Evolutionary conservation across 2,329 filamentous ascomycete species (phyloP).

Genomic region (Endocalyx cinctus): DNA sequence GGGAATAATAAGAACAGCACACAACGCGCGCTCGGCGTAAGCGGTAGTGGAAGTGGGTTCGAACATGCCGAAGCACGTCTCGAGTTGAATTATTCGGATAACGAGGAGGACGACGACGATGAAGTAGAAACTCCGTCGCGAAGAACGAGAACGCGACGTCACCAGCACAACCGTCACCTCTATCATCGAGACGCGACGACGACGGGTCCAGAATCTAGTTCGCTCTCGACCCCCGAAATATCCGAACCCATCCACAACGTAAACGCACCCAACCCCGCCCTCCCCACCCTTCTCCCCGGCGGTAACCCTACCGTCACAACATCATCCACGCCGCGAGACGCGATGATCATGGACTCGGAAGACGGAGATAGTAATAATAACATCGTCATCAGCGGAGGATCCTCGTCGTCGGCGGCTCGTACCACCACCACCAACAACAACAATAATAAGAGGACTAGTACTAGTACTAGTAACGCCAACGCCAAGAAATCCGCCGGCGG

Average conservation of each 20-base stretch:
- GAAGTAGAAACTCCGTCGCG: conserved; percentile 14
- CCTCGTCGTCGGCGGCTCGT: too few species aligned
- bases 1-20: conserved; percentile 8
- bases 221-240: too few species aligned
- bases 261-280: too few species aligned
- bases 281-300: too few species aligned
- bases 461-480: conserved; percentile 9
- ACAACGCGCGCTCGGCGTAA: conserved; percentile 5
- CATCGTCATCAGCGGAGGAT: too few species aligned
- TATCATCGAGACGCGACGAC: conserved; percentile 1
- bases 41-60: conserved; percentile 14
- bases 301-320: too few species aligned
- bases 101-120: conserved; percentile 10
- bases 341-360: conserved; percentile 10
- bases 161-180: not conserved
- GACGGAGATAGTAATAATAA: conserved; percentile 12
- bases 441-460: conserved; percentile 6
- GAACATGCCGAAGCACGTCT: conserved; percentile 23
- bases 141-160: conserved; percentile 15
- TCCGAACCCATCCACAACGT: too few species aligned
- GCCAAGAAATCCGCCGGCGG: conserved; percentile 14
- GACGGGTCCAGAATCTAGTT: conserved; percentile 25
- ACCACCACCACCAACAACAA: too few species aligned
- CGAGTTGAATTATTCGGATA: conserved; percentile 15
- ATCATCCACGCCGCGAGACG: conserved; percentile 19